Evolutionary conservation across 768 basidiomycete genomes (phyloP).

Genomic region (Xerocomus spinulosus): DNA sequence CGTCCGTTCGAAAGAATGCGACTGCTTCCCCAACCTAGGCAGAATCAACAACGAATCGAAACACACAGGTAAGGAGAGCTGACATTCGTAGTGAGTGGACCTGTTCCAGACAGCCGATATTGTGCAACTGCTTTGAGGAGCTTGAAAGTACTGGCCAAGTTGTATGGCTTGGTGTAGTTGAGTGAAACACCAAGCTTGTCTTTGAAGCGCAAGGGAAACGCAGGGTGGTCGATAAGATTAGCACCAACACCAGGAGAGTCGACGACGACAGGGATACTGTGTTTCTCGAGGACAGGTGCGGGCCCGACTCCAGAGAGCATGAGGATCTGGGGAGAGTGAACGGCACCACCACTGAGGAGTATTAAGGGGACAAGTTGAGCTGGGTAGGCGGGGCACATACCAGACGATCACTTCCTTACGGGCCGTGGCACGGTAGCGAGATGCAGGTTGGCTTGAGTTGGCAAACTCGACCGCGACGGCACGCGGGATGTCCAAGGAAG

Average conservation of each 20-base stretch:
- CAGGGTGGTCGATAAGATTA: slow-evolving; percentile 67
- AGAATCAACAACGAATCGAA: neutral
- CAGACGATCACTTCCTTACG: slow-evolving; percentile 58
- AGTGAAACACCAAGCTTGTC: slow-evolving; percentile 46
- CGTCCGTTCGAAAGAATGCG: slow-evolving; percentile 32
- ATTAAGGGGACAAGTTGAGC: neutral
- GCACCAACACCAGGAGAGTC: slow-evolving; percentile 73
- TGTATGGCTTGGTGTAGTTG: slow-evolving; percentile 34
- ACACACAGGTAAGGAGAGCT: neutral
- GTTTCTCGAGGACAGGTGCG: slow-evolving; percentile 45
- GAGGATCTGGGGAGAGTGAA: slow-evolving; percentile 65
- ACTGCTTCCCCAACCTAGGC: slow-evolving; percentile 26
- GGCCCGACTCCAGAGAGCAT: slow-evolving; percentile 79
- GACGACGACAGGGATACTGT: slow-evolving; percentile 51
- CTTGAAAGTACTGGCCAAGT: slow-evolving; percentile 18
- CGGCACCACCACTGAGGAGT: slow-evolving; percentile 47
- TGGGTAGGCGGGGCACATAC: slow-evolving; percentile 32
- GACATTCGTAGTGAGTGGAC: slow-evolving; percentile 54
- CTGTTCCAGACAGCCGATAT: slow-evolving; percentile 44
- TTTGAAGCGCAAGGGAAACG: slow-evolving; percentile 47
- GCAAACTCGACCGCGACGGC: slow-evolving; percentile 63
- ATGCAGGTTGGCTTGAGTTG: slow-evolving; percentile 19
- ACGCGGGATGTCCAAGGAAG: slow-evolving; percentile 34
- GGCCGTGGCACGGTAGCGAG: slow-evolving; percentile 43
- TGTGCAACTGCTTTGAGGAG: slow-evolving; percentile 33